Conservation (phyloP, 371 early-diverging fungal species). For the Phascolomyces articulosus region DNA sequence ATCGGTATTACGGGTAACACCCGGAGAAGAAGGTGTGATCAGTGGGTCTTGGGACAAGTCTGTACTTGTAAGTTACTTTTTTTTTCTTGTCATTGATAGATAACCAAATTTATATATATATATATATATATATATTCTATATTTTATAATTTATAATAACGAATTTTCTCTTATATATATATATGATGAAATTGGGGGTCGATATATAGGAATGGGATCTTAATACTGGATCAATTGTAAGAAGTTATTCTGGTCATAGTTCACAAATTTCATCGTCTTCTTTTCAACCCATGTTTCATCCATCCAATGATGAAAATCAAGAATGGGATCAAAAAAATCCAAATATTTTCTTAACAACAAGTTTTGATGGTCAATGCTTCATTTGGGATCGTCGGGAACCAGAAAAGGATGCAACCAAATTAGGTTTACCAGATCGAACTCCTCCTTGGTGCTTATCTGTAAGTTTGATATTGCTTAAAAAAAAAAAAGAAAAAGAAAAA, state of each 20-base stretch:
- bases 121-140: background rate
- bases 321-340: slow-evolving; percentile 38
- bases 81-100: too few relatives aligned
- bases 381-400: slow-evolving; percentile 85
- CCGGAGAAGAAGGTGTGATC: slow-evolving; percentile 75
- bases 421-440: slow-evolving; percentile 66
- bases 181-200: too few relatives aligned
- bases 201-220: slow-evolving; percentile 95
- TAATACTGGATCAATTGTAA: slow-evolving; percentile 75
- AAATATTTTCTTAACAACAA: slow-evolving; percentile 73
- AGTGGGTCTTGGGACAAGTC: slow-evolving; percentile 95
- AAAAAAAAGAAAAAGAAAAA: background rate
- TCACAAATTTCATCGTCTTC: slow-evolving; percentile 82
- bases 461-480: slow-evolving; percentile 11
- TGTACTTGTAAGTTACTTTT: slow-evolving; percentile 55
- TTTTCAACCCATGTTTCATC: slow-evolving; percentile 66
- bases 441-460: slow-evolving; percentile 93
- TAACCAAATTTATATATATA: too few relatives aligned
- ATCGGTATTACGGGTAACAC: slow-evolving; percentile 77
- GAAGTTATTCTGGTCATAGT: slow-evolving; percentile 70
- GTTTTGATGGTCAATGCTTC: slow-evolving; percentile 82
- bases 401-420: slow-evolving; percentile 49
- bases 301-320: slow-evolving; percentile 13
- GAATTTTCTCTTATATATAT: background rate
- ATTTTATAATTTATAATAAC: slow-evolving; percentile 3